Base-by-base conservation (phyloP, 2,329 filamentous ascomycete genomes). In the Stemphylium vesicarium region DNA sequence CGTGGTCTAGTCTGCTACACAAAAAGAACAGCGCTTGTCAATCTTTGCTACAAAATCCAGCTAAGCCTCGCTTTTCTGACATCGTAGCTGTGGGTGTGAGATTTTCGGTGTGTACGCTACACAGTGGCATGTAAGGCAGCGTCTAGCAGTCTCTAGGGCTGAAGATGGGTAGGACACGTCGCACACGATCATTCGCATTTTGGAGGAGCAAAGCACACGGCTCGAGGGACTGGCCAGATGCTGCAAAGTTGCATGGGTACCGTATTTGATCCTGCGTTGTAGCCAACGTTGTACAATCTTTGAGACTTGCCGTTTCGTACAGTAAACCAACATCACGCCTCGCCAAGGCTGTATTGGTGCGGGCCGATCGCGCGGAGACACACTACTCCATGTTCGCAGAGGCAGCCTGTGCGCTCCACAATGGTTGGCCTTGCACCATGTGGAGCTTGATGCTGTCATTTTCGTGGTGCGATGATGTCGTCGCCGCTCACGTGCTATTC, bases 1-100 rank as follows among this genome's bases (percentile, higher is more conserved):
- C 53, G 49, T 47, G 51, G 46, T 57, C 35, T 37, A 43, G 48
- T 40, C 43, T 53, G 49, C 56, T 60, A 60, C 54, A 57, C 61
- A 43, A 59, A 60, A 66, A 59, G 56, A 63, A 58, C 56, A 29
- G 55, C 57, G 57, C 54, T 50, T 52, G 39, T 29, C 41, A 38
- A 22, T 24, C 40, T 33, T 49, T n/a, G 48, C 12, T 42, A 37
- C 13, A 44, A 35, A 40, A 37, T 7, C 47, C 40, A 31, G 50
- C 47, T 42, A 48, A 60, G 57, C 39, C 48, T 60, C 38, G 29
- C 43, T 47, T 22, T 18, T 38, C 48, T 63, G 57, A 55, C 50
- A 47, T 51, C 36, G 51, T 44, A 26, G 51, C 39, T n/a, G 47
- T 47, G 18, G 22, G 18, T 33, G 42, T 52, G 20, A 49, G 47